Base-by-base conservation (phyloP, 495 filamentous ascomycete species). In the Penicillium nucicola region DNA sequence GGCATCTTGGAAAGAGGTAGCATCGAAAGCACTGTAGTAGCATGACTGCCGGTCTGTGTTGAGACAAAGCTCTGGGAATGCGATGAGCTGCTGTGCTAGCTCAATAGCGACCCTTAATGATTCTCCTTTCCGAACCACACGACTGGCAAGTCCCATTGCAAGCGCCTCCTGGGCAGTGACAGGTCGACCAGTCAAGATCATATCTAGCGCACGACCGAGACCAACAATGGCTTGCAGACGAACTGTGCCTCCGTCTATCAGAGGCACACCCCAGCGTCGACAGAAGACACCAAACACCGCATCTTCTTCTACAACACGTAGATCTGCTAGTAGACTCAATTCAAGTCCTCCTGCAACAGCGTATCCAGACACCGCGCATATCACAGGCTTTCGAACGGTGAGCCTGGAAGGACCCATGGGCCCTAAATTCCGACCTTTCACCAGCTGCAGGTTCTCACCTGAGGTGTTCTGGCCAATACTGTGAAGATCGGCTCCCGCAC, bases 191-290 rank as follows among this genome's bases (percentile, higher is more conserved):
- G 77, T 80, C 5, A 80, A 45, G 5, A 78, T 76, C 72, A 77
- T 74, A 62, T 79, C 77, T 28, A 77, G 49, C 4, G 76, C 75
- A 8, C 76, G 60, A 6, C 74, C 73, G 7, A 79, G 60, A 6
- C 77, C 76, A 38, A 80, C 60, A 41, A 78, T 69, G 6, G 69
- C 68, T 45, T 69, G 75, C 7, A 79, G 55, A 2, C 75, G 62
- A 1, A 78, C 74, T 0, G 74, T 79, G 14, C 74, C 76, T 4
- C 76, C 72, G 40, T 80, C 75, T 36, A 79, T 74, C 11, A 79
- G 54, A 11, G 77, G 76, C 0, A 79, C 71, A 2, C 76, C 77
- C 53, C 66, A 77, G 4, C 75, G 66, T 2, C 77, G 65, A 57
- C 72, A 77, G 43, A 78, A 78, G 12, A 78, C 71, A 2, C 76